Evolutionary conservation across 345 rosid genomes (phyloP).

Genomic region (Clausena lansium): DNA sequence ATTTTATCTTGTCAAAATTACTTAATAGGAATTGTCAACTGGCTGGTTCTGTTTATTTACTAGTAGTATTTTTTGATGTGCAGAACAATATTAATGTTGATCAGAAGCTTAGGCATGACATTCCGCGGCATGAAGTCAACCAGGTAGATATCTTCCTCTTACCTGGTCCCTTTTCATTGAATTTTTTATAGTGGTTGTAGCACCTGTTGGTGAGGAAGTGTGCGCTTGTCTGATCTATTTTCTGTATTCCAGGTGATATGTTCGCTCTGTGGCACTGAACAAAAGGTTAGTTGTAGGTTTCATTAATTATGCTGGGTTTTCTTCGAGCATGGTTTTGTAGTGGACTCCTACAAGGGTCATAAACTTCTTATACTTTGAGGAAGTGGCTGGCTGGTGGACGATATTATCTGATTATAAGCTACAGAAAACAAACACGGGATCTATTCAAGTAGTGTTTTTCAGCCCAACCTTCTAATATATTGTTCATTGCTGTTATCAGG

Average conservation of each 20-base stretch:
- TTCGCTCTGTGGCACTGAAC: constrained; percentile 81
- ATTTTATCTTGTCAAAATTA: neutral
- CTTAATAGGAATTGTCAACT: neutral
- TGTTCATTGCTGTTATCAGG: constrained; percentile 42
- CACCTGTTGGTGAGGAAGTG: constrained; percentile 2
- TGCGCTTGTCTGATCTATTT: neutral
- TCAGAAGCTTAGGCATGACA: constrained; percentile 65
- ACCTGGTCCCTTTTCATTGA: neutral
- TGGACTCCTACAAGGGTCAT: neutral
- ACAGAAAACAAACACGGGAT: neutral
- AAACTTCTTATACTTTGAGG: neutral
- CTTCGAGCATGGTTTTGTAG: neutral
- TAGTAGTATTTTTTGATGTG: constrained; percentile 3
- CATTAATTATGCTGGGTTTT: constrained; percentile 5
- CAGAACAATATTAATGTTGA: constrained; percentile 69
- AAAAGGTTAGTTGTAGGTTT: constrained; percentile 52
- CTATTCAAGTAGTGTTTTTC: neutral
- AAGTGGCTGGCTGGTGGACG: neutral
- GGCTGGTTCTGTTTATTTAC: neutral
- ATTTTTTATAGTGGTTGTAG: neutral
- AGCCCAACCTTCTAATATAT: neutral
- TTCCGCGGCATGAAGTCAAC: constrained; percentile 70
- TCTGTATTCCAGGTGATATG: constrained; percentile 55
- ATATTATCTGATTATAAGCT: neutral
- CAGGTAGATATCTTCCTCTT: constrained; percentile 37